Evolutionary conservation across 176 grass and related monocot genomes (phyloP).

Genomic region (Thinopyrum elongatum): DNA sequence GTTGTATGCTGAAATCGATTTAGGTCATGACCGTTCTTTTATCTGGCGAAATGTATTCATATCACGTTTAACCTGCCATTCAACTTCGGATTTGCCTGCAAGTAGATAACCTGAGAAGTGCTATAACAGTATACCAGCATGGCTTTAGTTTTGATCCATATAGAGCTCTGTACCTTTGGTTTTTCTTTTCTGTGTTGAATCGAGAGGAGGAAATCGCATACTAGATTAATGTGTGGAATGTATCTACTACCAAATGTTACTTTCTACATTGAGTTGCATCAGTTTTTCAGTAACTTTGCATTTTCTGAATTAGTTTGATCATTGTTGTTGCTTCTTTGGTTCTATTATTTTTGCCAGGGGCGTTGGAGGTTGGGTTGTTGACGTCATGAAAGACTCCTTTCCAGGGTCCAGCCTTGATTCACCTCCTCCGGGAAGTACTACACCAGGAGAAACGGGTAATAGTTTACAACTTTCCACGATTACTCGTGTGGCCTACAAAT

Average conservation of each 20-base stretch:
- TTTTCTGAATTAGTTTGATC: neutral
- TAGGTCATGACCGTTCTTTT: neutral
- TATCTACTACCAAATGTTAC: neutral
- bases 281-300: neutral
- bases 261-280: neutral
- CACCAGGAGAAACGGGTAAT: conserved; percentile 24
- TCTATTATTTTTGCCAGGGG: conserved; percentile 49
- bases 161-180: neutral
- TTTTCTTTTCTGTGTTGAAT: neutral
- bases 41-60: neutral
- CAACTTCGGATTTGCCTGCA: neutral
- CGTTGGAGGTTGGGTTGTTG: conserved; percentile 74
- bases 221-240: neutral
- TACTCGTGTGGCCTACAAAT: neutral
- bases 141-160: conserved; percentile 4
- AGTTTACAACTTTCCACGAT: neutral
- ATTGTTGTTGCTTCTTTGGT: neutral
- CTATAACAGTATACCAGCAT: neutral
- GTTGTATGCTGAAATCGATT: neutral
- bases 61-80: neutral
- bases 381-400: conserved; percentile 69
- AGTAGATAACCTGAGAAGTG: neutral
- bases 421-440: conserved; percentile 30
- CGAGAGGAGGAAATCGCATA: neutral
- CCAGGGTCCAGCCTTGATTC: conserved; percentile 24